Evolutionary conservation across 2,329 filamentous ascomycete genomes (phyloP), one percentile per base, ranked within the genome.

Genomic region (Botrytis paeoniae): DNA sequence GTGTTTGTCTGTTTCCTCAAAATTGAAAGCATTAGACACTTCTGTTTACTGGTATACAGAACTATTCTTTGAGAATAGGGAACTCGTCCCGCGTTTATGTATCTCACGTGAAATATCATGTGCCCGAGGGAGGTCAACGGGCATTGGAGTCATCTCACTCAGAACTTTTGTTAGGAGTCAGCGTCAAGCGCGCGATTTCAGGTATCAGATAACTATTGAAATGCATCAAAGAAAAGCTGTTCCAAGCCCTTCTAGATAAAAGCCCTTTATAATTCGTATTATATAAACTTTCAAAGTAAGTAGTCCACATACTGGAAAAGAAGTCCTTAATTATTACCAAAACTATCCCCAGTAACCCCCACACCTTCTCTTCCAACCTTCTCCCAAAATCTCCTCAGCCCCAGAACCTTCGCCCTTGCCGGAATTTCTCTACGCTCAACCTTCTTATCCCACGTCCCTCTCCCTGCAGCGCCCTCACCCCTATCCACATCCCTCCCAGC

Each of bases 371-470:
- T 77, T 2, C 85, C 84, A 48, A 92, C 83, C 35, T 85, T 84
- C 81, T 93, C 91, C 90, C 90, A 93, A 78, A 91, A 92, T 74
- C 85, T 84, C 78, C 86, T 86, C 73, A 93, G 80, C 35, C 87
- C 85, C 85, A 89, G 88, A 10, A 92, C 89, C 60, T 82, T 80
- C 25, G 81, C 82, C 69, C 82, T 78, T 1, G 81, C 80, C 3
- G 81, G 82, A 39, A 75, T 81, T 82, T 66, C 87, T 81, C 72
- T 84, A 82, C 32, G 86, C 81, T 73, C 83, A 82, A 78, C 88
- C 84, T 89, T 84, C 76, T 85, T 84, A 85, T 73, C 81, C 82
- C 74, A 74, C 74, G 73, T 37, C 32, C 70, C 68, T 48, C 60
- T 35, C 29, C 20, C n/a, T n/a, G 48, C 18, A 80, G 70, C 83